Base-by-base conservation (phyloP, 352 stramenopile species). In the Plasmopara muralis region DNA sequence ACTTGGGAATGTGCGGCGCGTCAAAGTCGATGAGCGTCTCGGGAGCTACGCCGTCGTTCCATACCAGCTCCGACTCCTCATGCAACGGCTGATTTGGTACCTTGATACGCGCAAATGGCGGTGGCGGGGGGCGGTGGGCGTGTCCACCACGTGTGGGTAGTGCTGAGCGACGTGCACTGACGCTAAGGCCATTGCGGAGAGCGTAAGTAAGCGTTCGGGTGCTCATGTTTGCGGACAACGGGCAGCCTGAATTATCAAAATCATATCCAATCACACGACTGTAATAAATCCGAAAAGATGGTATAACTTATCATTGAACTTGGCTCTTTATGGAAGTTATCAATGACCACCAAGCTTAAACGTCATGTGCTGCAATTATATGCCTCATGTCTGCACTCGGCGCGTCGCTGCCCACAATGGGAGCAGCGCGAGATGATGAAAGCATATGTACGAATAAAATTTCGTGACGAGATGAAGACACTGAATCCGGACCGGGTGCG, bases 1-100 rank as follows among this genome's bases (percentile, higher is more conserved):
- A 86, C 63, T 86, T 90, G 49, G 81, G 74, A 40, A 94, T 77
- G 64, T 94, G 83, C 56, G 83, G 77, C 50, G 83, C 81, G 55
- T 94, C 83, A 44, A 94, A 94, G 70, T 94, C 83, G 59, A 94
- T 87, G 35, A 94, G 65, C 64, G 83, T 90, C 74, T 94, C 81
- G 31, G 83, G 83, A 14, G 81, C 74, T 15, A 94, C 83, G 50
- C 80, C 78, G 57, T 94, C 83, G 62, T 89, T 90, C 83, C 83
- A 94, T 48, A 94, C 83, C 28, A 94, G 70, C 60, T 94, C 83
- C 15, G 74, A 58, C 37, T 91, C 74, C 54, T 92, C 78, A 55
- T 87, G 79, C 39, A 90, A 73, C 34, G 72, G 69, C 67, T 89
- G 68, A 33, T 66, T 63, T 3, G 81, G 66, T 43, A 62, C 64